A percentile compares a stretch with the other conserved stretches of the same genome.
phyloP scores from a whole-genome alignment of 2,329 filamentous ascomycete genomes.

The Metarhizium brunneum region DNA sequence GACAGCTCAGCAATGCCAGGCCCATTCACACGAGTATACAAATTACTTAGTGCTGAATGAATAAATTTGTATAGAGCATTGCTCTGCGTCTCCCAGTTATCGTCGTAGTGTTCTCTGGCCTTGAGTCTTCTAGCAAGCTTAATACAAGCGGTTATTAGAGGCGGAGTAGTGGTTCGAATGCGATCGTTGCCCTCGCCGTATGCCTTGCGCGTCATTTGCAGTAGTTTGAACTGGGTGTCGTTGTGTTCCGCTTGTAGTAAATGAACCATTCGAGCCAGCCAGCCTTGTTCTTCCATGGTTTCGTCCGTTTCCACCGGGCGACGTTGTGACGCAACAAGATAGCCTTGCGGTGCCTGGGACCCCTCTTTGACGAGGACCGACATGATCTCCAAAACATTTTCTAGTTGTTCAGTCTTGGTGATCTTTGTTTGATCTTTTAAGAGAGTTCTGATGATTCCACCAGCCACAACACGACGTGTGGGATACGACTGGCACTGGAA shows the following conservation, averaged over 20 bases:
- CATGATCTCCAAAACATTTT: conserved; percentile 80
- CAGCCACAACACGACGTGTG: conserved; percentile 81
- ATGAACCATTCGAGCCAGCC: conserved; percentile 88
- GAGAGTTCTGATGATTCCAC: conserved; percentile 76
- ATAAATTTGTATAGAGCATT: conserved; percentile 92
- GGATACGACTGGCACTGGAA: conserved; percentile 88
- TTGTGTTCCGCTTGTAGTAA: conserved; percentile 76
- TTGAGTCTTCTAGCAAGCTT: conserved; percentile 87
- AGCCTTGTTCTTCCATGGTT: conserved; percentile 95
- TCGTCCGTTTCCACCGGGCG: conserved; percentile 83
- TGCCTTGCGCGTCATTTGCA: conserved; percentile 79
- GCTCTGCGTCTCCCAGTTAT: conserved; percentile 53
- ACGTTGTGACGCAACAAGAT: conserved; percentile 71
- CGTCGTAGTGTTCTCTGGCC: conserved; percentile 71
- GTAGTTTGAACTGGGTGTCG: conserved; percentile 86
- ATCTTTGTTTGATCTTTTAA: conserved; percentile 76
- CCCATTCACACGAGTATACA: conserved; percentile 76
- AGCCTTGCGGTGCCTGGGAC: conserved; percentile 72
- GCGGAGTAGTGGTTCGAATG: conserved; percentile 90
- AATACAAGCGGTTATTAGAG: conserved; percentile 80
- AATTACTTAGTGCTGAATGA: conserved; percentile 74
- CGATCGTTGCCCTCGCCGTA: conserved; percentile 90
- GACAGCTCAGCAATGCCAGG: conserved; percentile 77
- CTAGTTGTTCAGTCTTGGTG: conserved; percentile 66
- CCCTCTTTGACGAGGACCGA: conserved; percentile 92